Conservation (phyloP, 805 yeast species). For the Candida chauliodis region DNA sequence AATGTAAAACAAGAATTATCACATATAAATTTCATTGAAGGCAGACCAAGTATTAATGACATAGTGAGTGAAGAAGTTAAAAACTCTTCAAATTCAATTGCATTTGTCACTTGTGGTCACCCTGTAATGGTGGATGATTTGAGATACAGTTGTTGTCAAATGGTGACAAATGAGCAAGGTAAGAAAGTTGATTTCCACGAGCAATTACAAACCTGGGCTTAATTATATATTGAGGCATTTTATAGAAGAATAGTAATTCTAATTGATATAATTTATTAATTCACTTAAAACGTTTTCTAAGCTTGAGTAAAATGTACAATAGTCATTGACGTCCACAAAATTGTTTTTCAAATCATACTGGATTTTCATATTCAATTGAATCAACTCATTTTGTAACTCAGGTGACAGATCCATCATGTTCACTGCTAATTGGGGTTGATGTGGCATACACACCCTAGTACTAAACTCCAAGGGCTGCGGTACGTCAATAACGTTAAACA, state of each 20-base stretch:
- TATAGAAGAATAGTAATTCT: too few species aligned
- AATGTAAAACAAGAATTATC: conserved; percentile 15
- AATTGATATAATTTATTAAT: conserved; percentile 31
- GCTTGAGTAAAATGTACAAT: conserved; percentile 41
- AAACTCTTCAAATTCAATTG: conserved; percentile 39
- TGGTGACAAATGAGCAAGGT: conserved; percentile 36
- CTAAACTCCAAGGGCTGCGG: conserved; percentile 30
- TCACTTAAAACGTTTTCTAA: conserved; percentile 39
- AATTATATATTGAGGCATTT: too few species aligned
- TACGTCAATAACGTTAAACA: conserved; percentile 41
- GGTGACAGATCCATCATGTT: conserved; percentile 2
- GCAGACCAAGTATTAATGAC: conserved; percentile 46
- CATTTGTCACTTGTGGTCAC: conserved; percentile 64
- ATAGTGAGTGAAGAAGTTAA: conserved; percentile 36
- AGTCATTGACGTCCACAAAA: conserved; percentile 42
- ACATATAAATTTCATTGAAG: conserved; percentile 38
- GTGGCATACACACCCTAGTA: neutral
- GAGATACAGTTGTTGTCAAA: conserved; percentile 44
- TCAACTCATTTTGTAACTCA: conserved; percentile 24
- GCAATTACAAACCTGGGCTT: conserved; percentile 68
- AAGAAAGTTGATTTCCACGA: conserved; percentile 66
- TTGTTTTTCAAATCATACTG: conserved; percentile 39
- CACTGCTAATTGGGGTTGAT: conserved; percentile 1
- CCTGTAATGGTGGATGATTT: conserved; percentile 55
- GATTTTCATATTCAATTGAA: conserved; percentile 34